A percentile compares a stretch with the other conserved stretches of the same genome.
Evolutionary conservation across 2,329 filamentous ascomycete genomes (phyloP).

Genomic region (Talaromyces sp.): DNA sequence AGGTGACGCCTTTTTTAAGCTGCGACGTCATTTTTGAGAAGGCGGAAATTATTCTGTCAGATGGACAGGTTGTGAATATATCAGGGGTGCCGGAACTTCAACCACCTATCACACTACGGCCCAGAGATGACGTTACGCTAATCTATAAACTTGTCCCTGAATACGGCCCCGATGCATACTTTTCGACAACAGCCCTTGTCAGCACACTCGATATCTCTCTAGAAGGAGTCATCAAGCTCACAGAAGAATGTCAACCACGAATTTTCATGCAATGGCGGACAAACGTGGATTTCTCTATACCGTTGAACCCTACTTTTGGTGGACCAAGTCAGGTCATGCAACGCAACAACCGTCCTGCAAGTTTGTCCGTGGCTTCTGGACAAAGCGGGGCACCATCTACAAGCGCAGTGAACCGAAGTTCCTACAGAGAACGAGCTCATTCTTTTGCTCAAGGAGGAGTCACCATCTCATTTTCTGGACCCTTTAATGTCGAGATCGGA

Average conservation of each 20-base stretch:
- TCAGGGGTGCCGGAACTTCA: conserved; percentile 34
- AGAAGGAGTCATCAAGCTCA: conserved; percentile 39
- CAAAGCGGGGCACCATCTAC: conserved; percentile 22
- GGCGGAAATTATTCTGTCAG: conserved; percentile 45
- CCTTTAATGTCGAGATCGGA: conserved; percentile 48
- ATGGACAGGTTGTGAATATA: conserved; percentile 46
- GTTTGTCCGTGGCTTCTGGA: conserved; percentile 35
- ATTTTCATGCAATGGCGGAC: conserved; percentile 49
- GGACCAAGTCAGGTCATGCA: conserved; percentile 45
- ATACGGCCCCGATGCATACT: conserved; percentile 34
- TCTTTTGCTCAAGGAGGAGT: conserved; percentile 45
- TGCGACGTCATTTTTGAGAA: conserved; percentile 50
- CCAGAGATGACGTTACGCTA: conserved; percentile 56
- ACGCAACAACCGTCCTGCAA: conserved; percentile 44
- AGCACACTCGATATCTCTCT: conserved; percentile 48
- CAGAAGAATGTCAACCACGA: conserved; percentile 41
- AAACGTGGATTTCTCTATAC: conserved; percentile 48
- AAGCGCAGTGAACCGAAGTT: conserved; percentile 29
- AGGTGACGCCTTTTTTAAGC: conserved; percentile 51
- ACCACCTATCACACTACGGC: conserved; percentile 43
- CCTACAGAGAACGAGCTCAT: conserved; percentile 37
- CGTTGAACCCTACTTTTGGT: conserved; percentile 47
- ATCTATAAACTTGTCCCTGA: conserved; percentile 52
- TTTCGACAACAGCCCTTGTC: conserved; percentile 37
- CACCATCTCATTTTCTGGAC: conserved; percentile 55